A percentile compares a stretch with the other conserved stretches of the same genome.
phyloP scores from a whole-genome alignment of 2,329 filamentous ascomycete species.

The Penicillium sp. region DNA sequence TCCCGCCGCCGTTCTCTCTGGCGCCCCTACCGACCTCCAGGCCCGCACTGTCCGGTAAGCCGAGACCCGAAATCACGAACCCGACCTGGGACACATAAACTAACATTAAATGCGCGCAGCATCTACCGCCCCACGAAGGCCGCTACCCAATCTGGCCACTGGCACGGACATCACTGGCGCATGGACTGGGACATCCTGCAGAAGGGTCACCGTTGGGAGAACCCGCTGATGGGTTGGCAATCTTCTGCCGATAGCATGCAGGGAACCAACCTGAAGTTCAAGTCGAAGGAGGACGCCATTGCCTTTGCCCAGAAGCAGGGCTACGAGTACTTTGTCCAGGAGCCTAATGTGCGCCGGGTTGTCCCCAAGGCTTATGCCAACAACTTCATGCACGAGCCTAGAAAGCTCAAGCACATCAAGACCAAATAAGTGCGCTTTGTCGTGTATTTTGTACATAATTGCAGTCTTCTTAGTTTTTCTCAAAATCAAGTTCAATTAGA shows the following conservation, averaged over 20 bases:
- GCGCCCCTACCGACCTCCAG: slow-evolving; percentile 90
- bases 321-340: slow-evolving; percentile 98
- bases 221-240: slow-evolving; percentile 97
- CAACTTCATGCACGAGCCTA: slow-evolving; percentile 83
- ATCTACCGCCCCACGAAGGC: slow-evolving; percentile 91
- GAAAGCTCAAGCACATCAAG: slow-evolving; percentile 82
- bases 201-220: slow-evolving; percentile 97
- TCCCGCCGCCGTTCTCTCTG: slow-evolving; percentile 82
- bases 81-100: background rate
- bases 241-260: slow-evolving; percentile 95
- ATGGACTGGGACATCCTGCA: slow-evolving; percentile 97
- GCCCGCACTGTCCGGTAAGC: slow-evolving; percentile 86
- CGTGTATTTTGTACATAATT: slow-evolving; percentile 41
- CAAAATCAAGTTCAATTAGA: slow-evolving; percentile 9
- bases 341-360: slow-evolving; percentile 85
- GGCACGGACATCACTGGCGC: slow-evolving; percentile 81
- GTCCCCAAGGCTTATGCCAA: slow-evolving; percentile 93
- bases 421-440: slow-evolving; percentile 62
- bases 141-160: slow-evolving; percentile 92
- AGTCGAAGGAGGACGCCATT: slow-evolving; percentile 90
- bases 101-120: slow-evolving; percentile 48
- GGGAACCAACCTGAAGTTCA: slow-evolving; percentile 86
- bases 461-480: slow-evolving; percentile 19
- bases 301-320: slow-evolving; percentile 97
- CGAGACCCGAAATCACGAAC: background rate